Conservation (phyloP, 805 yeast genomes). For the Kuraishia piskuri region DNA sequence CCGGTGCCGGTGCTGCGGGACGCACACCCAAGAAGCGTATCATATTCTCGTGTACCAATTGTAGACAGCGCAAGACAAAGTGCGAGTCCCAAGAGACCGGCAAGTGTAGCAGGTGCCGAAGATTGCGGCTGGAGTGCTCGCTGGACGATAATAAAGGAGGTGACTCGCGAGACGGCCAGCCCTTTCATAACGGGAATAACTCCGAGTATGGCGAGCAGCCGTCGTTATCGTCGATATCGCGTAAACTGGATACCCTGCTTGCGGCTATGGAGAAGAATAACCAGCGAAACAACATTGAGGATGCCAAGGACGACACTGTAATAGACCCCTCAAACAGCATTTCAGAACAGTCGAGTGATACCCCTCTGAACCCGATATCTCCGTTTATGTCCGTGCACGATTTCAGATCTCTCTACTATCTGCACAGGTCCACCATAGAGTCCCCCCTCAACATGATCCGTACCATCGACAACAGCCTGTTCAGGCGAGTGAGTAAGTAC, state of each 20-base stretch:
- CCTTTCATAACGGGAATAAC: neutral
- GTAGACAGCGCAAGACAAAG: conserved; percentile 49
- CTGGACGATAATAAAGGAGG: conserved; percentile 18
- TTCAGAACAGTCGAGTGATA: neutral
- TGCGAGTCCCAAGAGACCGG: conserved; percentile 39
- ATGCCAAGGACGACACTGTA: too few species aligned
- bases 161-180: neutral
- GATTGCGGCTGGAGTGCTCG: conserved; percentile 40
- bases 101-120: conserved; percentile 44
- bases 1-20: conserved; percentile 6
- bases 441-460: conserved; percentile 22
- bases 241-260: neutral
- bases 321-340: neutral
- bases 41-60: conserved; percentile 35
- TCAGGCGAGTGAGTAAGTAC: conserved; percentile 14
- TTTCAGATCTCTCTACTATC: neutral
- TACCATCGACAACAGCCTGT: conserved; percentile 19
- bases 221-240: neutral
- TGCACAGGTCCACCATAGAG: neutral
- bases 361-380: neutral
- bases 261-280: neutral
- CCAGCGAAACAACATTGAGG: too few species aligned
- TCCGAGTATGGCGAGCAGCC: neutral
- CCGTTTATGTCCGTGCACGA: neutral
- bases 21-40: neutral